phyloP scores from a whole-genome alignment of 169 alveolate species.

The Pseudocohnilembus persalinus region DNA sequence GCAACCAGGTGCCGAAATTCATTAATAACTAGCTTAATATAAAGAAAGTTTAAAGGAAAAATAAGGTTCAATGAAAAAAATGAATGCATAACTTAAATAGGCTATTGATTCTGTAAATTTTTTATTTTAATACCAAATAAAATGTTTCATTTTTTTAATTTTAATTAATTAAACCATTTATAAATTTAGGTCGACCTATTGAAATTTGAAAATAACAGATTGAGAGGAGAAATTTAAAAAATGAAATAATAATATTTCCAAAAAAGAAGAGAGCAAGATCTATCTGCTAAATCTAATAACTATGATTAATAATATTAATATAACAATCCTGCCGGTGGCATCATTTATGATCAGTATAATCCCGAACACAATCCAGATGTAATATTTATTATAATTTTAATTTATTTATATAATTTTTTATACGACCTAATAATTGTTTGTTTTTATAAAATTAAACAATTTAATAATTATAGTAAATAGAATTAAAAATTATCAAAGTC shows the following conservation, averaged over 20 bases:
- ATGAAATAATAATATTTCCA: constrained; percentile 34
- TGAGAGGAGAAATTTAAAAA: constrained; percentile 30
- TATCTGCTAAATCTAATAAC: background rate
- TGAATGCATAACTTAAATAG: constrained; percentile 30
- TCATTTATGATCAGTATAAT: background rate
- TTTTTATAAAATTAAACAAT: no score
- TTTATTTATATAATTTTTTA: no score
- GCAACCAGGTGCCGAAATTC: constrained; percentile 89
- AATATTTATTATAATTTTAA: no score
- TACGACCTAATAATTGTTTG: no score
- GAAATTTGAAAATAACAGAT: constrained; percentile 38
- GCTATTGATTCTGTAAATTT: constrained; percentile 32
- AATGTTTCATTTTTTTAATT: no score
- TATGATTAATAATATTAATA: no score
- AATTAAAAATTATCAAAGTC: no score
- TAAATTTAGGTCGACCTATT: constrained; percentile 28
- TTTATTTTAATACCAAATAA: background rate
- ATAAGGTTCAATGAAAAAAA: constrained; percentile 38
- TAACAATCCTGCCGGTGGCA: background rate
- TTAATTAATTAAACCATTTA: background rate
- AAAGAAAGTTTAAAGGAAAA: constrained; percentile 46
- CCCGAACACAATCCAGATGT: background rate
- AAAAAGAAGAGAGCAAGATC: constrained; percentile 36
- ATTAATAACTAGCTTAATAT: constrained; percentile 35
- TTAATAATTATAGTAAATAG: no score